Evolutionary conservation across 495 filamentous ascomycete species (phyloP), one percentile per base, ranked within the genome.

Genomic region (Xylaria palmicola): DNA sequence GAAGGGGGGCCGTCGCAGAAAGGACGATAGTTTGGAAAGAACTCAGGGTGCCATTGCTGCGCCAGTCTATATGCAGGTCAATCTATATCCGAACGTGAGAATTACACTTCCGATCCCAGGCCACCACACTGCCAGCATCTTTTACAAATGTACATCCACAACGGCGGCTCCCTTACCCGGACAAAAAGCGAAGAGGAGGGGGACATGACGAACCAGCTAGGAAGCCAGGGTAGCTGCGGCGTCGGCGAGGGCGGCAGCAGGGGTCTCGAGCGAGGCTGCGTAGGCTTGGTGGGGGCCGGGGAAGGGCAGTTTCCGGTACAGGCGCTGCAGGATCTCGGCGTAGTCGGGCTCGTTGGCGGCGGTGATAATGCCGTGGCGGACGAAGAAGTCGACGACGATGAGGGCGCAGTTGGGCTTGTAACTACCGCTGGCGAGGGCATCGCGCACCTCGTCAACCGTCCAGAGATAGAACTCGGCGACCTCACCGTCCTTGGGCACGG

Each of bases 401-500:
- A 93, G 65, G 1, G 89, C 88, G 70, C 93, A 97, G 70, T 99
- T 99, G 0, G 95, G 91, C 76, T 99, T 99, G 77, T 96, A 97
- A 61, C 88, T 81, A 1, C 89, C 90, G 47, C 78, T 77, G 1
- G 81, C 83, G 62, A 99, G 67, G 17, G 87, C 86, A 57, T 83
- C 78, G 77, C 87, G 79, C 3, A 93, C 86, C 70, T 95, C 84
- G 4, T 89, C 83, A 37, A 97, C 81, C 2, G 81, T 88, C 79
- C 81, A 83, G 62, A 97, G 75, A 65, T 84, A 81, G 74, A 99
- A 99, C 34, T 85, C 85, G 68, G 92, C 88, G 6, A 97, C 94
- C 77, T 98, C 94, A 44, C 87, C 83, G 66, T 98, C 95, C 29
- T 88, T 83, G 2, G 94, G 92, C 67, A 78, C 80, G 6, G 89